Base-by-base conservation (phyloP, 1,284 basidiomycete species). In the Sanghuangporus baumii region DNA sequence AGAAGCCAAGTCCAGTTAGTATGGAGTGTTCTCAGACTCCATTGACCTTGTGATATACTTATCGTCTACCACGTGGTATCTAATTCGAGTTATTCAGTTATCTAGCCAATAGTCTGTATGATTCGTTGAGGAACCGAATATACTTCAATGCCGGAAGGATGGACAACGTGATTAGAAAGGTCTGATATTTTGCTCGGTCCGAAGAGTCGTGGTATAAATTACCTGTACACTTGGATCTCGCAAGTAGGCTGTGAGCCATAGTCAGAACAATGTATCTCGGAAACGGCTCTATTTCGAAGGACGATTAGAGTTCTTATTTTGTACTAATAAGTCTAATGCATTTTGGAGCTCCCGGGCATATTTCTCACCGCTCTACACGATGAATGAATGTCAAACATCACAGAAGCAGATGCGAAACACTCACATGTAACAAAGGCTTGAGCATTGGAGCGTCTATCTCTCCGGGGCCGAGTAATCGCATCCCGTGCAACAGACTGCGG, bases 391-490 rank as follows among this genome's bases (percentile, higher is more conserved):
- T 62, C 37, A 40, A 26, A 50, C n/a, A 20, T 34, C 31, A 12
- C 43, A n/a, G 51, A 48, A 7, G 9, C 4, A 18, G 34, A 55
- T 1, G n/a, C 14, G 14, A 43, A 26, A n/a, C 18, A 23, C 55
- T 63, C 71, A 88, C 89, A 72, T 81, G 75, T 55, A 89, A 67
- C 2, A 88, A 74, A 0, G 73, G 72, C 62, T 79, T 78, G 12
- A 89, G 67, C 56, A 82, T 76, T 2, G 70, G 56, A 6, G 79
- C 66, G 2, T 77, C 74, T 20, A 86, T 69, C 59, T 87, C 84
- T 4, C 82, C 84, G 1, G 78, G 70, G 0, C 89, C 89, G 2
- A 87, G 70, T 40, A 86, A 71, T n/a, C 85, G 79, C 72, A 87
- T 84, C 0, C 81, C 81, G 66, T 87, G 85, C 9, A 91, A 66